phyloP scores from a whole-genome alignment of 1,139 yeast genomes.

The Kodamaea arcana region DNA sequence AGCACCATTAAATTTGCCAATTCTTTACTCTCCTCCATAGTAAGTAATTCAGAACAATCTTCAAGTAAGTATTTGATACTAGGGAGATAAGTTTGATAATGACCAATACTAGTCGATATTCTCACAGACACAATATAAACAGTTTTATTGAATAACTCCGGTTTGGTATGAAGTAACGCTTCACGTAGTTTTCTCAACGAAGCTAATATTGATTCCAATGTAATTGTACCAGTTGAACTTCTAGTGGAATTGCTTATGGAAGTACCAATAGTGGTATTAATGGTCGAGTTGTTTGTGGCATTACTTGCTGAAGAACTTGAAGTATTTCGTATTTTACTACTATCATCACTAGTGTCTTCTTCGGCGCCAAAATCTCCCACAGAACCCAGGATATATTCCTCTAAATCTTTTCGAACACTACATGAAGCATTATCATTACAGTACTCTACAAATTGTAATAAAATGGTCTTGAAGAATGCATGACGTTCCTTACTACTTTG shows the following conservation, averaged over 20 bases:
- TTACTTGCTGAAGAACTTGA: constrained; percentile 5
- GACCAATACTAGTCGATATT: constrained; percentile 44
- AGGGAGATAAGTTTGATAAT: constrained; percentile 57
- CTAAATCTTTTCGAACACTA: constrained; percentile 15
- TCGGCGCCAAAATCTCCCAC: not conserved
- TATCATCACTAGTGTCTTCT: no score
- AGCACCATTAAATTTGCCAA: constrained; percentile 37
- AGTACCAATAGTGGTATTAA: not conserved
- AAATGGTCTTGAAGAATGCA: constrained; percentile 33
- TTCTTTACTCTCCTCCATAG: constrained; percentile 33
- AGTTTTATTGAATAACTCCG: constrained; percentile 38
- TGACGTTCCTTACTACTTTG: constrained; percentile 37
- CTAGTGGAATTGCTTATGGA: constrained; percentile 1
- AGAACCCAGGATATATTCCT: constrained; percentile 9
- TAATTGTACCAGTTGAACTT: not conserved
- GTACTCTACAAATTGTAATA: constrained; percentile 25
- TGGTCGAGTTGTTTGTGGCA: not conserved
- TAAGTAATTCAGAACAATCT: constrained; percentile 15
- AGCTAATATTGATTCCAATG: constrained; percentile 23
- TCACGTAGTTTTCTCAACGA: constrained; percentile 50
- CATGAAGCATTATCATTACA: constrained; percentile 22
- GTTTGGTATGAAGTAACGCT: constrained; percentile 37
- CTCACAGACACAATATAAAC: constrained; percentile 52
- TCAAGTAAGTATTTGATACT: constrained; percentile 41
- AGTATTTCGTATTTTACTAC: not conserved